Conservation (phyloP, 768 basidiomycete genomes). For the Pleurotus djamor region DNA sequence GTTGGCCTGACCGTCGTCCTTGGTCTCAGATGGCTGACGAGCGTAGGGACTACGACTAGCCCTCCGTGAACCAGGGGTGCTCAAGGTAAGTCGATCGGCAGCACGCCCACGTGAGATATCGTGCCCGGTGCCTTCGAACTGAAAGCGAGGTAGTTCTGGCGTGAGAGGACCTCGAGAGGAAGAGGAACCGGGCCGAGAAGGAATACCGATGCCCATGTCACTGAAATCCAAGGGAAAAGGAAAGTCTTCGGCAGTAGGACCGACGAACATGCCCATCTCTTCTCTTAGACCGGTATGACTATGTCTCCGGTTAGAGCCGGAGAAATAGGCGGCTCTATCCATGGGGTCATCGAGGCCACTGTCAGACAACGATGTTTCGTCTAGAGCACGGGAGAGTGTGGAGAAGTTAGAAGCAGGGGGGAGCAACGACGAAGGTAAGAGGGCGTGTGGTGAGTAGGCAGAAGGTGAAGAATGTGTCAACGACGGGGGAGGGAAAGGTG, state of each 20-base stretch:
- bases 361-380: background rate
- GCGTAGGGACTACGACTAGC: constrained; percentile 4
- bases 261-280: background rate
- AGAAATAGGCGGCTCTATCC: background rate
- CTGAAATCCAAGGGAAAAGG: background rate
- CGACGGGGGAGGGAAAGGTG: background rate
- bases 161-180: background rate
- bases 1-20: background rate
- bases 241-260: background rate
- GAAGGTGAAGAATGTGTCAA: constrained; percentile 5
- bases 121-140: background rate
- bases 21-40: background rate
- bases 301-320: background rate
- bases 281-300: constrained; percentile 4
- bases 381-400: background rate
- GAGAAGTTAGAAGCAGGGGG: constrained; percentile 2
- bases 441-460: background rate
- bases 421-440: background rate
- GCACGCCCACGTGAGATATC: background rate
- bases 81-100: background rate
- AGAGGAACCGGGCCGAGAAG: background rate
- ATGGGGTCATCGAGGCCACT: constrained; percentile 1
- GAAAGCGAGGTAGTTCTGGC: constrained; percentile 2
- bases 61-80: constrained; percentile 1
- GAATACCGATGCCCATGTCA: background rate